Base-by-base conservation (phyloP, 345 rosid species). In the Linum trigynum region DNA sequence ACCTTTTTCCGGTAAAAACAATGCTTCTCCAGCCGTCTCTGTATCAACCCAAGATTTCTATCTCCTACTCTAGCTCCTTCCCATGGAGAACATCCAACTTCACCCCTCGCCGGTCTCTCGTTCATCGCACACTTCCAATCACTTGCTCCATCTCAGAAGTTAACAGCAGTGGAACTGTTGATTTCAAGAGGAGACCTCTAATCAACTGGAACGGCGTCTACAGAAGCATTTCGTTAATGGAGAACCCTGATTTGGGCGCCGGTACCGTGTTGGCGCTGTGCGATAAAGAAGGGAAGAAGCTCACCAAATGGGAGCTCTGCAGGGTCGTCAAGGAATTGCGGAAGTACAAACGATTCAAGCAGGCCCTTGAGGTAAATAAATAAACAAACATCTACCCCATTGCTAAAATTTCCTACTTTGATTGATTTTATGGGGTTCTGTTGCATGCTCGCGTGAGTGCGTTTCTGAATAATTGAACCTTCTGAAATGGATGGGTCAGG, bases 291-390 rank as follows among this genome's bases (percentile, higher is more conserved):
- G 90, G 90, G 17, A 82, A 85, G 75, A 80, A 78, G 76, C 86
- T 85, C 50, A 75, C 84, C 55, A 86, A 90, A 68, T 85, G 95
- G 96, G 97, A 88, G 84, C 97, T 94, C 53, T 84, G 86, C 73
- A 81, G 89, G 77, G 88, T 90, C 64, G 85, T 94, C 74, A 88
- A 88, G 81, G 96, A 90, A 80, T 74, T 94, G 80, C 78, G 99
- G 83, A 88, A 85, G 79, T 86, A 64, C 82, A 84, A 76, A 80
- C 86, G 95, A 55, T 69, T 71, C 78, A 75, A 72, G 61, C 89
- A 71, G 70, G 97, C 99, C 73, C 95, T 94, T 0, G 88, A 88
- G 99, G 99, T 92, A 71, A 3, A 0, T 48, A 62, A 0, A 9
- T 2, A 7, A 38, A 70, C 64, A 17, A 23, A 23, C 23, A 23